A percentile compares a stretch with the other conserved stretches of the same genome.
Conservation (phyloP, 2,329 filamentous ascomycete species). For the Fusarium sp. region DNA sequence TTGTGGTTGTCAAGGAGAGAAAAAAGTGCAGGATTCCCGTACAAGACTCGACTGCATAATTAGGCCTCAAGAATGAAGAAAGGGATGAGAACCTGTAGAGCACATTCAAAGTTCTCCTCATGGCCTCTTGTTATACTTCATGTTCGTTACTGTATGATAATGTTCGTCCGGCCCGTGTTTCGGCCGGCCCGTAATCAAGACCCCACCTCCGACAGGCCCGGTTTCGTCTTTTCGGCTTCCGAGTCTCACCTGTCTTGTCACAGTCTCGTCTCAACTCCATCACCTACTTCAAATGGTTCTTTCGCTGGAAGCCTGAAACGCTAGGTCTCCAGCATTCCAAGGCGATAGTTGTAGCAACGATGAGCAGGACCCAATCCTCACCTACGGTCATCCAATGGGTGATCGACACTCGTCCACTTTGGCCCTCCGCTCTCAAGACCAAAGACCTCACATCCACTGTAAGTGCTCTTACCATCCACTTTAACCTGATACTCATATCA, state of each 20-base stretch:
- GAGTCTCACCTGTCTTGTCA: slow-evolving; percentile 34
- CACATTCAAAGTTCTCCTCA: not conserved
- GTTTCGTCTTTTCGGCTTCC: slow-evolving; percentile 30
- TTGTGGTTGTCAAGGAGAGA: slow-evolving; percentile 4
- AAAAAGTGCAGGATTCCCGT: slow-evolving; percentile 22
- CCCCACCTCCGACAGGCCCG: slow-evolving; percentile 32
- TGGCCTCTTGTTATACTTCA: slow-evolving; percentile 8
- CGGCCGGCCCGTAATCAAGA: slow-evolving; percentile 6
- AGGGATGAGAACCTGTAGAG: slow-evolving; percentile 17
- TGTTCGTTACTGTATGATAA: not conserved
- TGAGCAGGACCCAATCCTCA: slow-evolving; percentile 19
- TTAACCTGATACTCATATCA: slow-evolving; percentile 1
- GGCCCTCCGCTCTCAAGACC: slow-evolving; percentile 62
- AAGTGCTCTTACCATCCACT: slow-evolving; percentile 32
- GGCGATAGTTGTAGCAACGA: slow-evolving; percentile 2
- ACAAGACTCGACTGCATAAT: slow-evolving; percentile 31
- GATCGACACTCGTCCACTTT: slow-evolving; percentile 68
- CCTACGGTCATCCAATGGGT: slow-evolving; percentile 67
- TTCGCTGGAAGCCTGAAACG: slow-evolving; percentile 2
- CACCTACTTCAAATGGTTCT: not conserved
- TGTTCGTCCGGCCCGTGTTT: slow-evolving; percentile 29
- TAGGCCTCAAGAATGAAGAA: slow-evolving; percentile 7
- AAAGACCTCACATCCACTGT: slow-evolving; percentile 59
- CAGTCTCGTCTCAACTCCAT: not conserved
- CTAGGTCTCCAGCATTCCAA: not conserved